phyloP scores from a whole-genome alignment of 2,329 filamentous ascomycete genomes.

The Tolypocladium nubicola region DNA sequence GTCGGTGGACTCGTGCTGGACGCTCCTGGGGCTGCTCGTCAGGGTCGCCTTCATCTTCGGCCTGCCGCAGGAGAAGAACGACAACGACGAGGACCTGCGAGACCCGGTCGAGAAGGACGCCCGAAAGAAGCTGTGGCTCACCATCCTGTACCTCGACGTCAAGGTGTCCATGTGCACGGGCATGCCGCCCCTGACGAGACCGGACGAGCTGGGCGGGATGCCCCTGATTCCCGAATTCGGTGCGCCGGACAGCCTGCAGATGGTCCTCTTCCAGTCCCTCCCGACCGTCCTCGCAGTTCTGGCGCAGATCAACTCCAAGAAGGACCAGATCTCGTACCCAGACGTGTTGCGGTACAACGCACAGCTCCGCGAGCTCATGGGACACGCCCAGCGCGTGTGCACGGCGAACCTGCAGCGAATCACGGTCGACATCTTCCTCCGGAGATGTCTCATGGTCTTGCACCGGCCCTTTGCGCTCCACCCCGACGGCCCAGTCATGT shows the following conservation, averaged over 20 bases:
- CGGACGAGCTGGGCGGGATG: constrained; percentile 18
- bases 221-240: constrained; percentile 14
- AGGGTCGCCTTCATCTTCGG: constrained; percentile 22
- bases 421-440: constrained; percentile 23
- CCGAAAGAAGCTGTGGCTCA: constrained; percentile 22
- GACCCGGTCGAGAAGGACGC: constrained; percentile 15
- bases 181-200: constrained; percentile 21
- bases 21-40: constrained; percentile 21
- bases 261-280: constrained; percentile 19
- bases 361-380: constrained; percentile 21
- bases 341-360: constrained; percentile 21
- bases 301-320: constrained; percentile 20
- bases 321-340: constrained; percentile 18
- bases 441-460: constrained; percentile 23
- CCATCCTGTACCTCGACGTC: constrained; percentile 24
- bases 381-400: constrained; percentile 17
- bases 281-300: constrained; percentile 20
- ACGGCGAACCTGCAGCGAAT: constrained; percentile 18
- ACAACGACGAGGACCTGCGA: constrained; percentile 12
- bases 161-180: constrained; percentile 23
- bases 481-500: constrained; percentile 18
- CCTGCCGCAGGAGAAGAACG: constrained; percentile 18
- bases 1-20: constrained; percentile 25
- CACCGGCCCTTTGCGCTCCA: constrained; percentile 24
- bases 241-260: constrained; percentile 18